Evolutionary conservation across 305 asterid genomes (phyloP).

Genomic region (Rubia occidens): DNA sequence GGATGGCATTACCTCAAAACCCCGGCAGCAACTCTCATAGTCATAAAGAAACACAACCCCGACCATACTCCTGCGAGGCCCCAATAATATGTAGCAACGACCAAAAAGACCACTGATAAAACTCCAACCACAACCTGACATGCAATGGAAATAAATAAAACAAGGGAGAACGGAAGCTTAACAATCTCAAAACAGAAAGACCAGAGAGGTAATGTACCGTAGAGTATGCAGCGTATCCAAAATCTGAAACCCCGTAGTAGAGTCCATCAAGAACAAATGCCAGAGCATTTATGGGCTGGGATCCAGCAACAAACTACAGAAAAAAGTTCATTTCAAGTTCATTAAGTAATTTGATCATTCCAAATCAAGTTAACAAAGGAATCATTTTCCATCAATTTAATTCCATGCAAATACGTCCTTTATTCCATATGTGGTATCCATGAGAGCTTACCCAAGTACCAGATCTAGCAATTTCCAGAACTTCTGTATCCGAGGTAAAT

Average conservation of each 20-base stretch:
- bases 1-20: conserved; percentile 38
- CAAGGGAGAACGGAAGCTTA: conserved; percentile 11
- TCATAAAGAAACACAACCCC: conserved; percentile 80
- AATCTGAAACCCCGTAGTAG: conserved; percentile 93
- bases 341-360: background rate
- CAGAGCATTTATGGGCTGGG: conserved; percentile 89
- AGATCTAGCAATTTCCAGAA: conserved; percentile 56
- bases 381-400: background rate
- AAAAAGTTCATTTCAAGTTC: background rate
- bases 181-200: background rate
- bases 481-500: conserved; percentile 70
- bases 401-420: background rate
- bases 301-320: conserved; percentile 70
- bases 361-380: background rate
- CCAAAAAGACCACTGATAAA: conserved; percentile 54
- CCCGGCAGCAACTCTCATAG: conserved; percentile 81
- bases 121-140: conserved; percentile 58
- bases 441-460: conserved; percentile 69
- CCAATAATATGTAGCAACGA: conserved; percentile 45
- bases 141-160: conserved; percentile 13
- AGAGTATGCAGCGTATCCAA: conserved; percentile 81
- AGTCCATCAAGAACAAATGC: conserved; percentile 96
- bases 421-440: background rate
- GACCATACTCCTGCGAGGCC: conserved; percentile 87
- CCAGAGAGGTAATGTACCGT: conserved; percentile 49